Evolutionary conservation across 2,329 filamentous ascomycete genomes (phyloP).

Genomic region (Aspergillus sp.): DNA sequence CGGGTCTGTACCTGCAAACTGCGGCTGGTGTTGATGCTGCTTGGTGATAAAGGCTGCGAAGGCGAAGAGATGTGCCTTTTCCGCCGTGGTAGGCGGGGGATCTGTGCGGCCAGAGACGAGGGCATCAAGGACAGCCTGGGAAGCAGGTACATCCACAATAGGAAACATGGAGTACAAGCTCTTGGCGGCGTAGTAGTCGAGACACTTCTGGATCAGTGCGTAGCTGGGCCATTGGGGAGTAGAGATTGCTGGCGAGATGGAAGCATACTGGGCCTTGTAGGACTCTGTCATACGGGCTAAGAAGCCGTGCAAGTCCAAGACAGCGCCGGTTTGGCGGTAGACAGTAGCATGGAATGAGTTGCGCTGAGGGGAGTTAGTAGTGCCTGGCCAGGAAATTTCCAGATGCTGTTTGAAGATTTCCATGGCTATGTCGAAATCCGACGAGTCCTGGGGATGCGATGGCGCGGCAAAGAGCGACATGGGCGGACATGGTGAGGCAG

Average conservation of each 20-base stretch:
- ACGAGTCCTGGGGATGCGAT: background rate
- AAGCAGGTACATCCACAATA: slow-evolving; percentile 20
- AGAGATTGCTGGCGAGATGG: background rate
- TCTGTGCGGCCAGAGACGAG: slow-evolving; percentile 12
- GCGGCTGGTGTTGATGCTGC: slow-evolving; percentile 24
- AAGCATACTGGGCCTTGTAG: slow-evolving; percentile 12
- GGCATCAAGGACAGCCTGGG: slow-evolving; percentile 19
- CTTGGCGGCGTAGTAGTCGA: slow-evolving; percentile 24
- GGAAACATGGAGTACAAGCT: slow-evolving; percentile 30
- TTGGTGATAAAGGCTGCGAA: slow-evolving; percentile 29
- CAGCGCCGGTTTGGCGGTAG: slow-evolving; percentile 13
- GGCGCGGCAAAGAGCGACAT: background rate
- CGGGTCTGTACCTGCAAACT: slow-evolving; percentile 23
- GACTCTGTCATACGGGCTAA: slow-evolving; percentile 10
- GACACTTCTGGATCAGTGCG: background rate
- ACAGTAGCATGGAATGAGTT: slow-evolving; percentile 18
- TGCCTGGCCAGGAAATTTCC: slow-evolving; percentile 18
- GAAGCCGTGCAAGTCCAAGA: slow-evolving; percentile 23
- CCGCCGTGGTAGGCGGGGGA: slow-evolving; percentile 11
- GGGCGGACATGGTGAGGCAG: background rate
- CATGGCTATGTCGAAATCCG: slow-evolving; percentile 1
- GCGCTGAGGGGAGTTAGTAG: background rate
- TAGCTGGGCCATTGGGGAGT: background rate
- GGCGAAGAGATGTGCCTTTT: slow-evolving; percentile 23
- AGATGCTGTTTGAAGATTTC: slow-evolving; percentile 24